phyloP scores from a whole-genome alignment of 2,329 filamentous ascomycete genomes.

The Pseudovirgaria hyperparasitica region DNA sequence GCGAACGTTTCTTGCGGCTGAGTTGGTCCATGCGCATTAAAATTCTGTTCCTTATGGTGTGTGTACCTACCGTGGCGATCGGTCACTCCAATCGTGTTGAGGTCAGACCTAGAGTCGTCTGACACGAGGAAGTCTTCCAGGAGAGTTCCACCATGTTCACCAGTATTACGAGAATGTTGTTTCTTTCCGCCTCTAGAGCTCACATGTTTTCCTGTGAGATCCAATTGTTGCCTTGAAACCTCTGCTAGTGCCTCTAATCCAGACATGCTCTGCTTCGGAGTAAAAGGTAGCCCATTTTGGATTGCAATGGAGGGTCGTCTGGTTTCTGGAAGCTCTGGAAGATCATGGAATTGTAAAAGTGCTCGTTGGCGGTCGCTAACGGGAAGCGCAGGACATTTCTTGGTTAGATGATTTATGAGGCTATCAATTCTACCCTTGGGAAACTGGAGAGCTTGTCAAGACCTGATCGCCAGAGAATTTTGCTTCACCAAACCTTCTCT shows the following conservation, averaged over 20 bases:
- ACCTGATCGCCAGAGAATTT: constrained; percentile 3
- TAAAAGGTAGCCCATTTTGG: constrained; percentile 26
- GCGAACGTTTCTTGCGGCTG: no score
- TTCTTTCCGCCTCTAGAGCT: constrained; percentile 16
- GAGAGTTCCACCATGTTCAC: constrained; percentile 13
- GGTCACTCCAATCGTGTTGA: no score
- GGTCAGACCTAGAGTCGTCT: no score
- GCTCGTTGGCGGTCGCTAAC: constrained; percentile 64
- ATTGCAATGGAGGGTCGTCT: constrained; percentile 8
- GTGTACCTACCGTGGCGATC: no score
- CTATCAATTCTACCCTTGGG: constrained; percentile 81
- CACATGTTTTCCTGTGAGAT: constrained; percentile 36
- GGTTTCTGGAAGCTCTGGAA: constrained; percentile 41
- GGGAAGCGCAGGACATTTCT: constrained; percentile 72
- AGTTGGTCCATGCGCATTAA: no score
- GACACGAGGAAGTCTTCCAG: constrained; percentile 26
- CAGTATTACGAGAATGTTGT: constrained; percentile 8
- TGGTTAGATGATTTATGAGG: constrained; percentile 67
- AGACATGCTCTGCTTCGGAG: constrained; percentile 52
- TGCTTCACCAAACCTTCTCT: constrained; percentile 41
- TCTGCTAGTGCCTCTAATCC: constrained; percentile 79
- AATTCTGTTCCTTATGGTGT: no score
- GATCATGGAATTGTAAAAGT: constrained; percentile 58
- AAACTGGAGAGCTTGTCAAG: constrained; percentile 36
- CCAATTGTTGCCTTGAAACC: constrained; percentile 63